Percentiles rank a stretch among this genome's conserved stretches.
phyloP scores from a whole-genome alignment of 306 rosid species.

The Pueraria montana region DNA sequence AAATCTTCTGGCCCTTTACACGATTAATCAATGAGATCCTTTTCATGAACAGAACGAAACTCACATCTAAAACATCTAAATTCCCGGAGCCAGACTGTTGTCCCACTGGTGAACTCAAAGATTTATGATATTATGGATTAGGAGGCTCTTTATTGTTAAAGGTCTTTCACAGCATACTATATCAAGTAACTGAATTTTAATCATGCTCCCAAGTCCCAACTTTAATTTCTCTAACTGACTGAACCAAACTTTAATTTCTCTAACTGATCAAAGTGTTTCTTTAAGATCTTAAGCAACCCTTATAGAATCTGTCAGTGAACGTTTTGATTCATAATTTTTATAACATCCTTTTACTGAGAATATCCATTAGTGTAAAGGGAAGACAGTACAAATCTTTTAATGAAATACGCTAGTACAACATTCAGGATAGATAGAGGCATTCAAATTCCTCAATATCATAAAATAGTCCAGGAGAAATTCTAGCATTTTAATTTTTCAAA shows the following conservation, averaged over 20 bases:
- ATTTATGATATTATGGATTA: not conserved
- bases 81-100: not conserved
- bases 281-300: not conserved
- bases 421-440: not conserved
- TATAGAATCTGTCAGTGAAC: not conserved
- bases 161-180: too few relatives aligned
- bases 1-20: too few relatives aligned
- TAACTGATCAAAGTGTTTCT: too few relatives aligned
- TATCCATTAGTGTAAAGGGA: not conserved
- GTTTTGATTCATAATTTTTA: not conserved
- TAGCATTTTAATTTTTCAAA: not conserved
- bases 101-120: not conserved
- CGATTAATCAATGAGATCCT: not conserved
- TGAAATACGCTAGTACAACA: not conserved
- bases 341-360: not conserved
- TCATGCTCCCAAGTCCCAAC: not conserved
- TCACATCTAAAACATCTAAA: too few relatives aligned
- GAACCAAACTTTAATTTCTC: too few relatives aligned
- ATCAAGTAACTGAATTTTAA: not conserved
- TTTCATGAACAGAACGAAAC: not conserved
- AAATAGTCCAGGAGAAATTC: not conserved
- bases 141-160: not conserved
- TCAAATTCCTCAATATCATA: not conserved
- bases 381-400: not conserved
- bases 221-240: too few relatives aligned